phyloP scores from a whole-genome alignment of 768 basidiomycete genomes.

The Serendipita indica region DNA sequence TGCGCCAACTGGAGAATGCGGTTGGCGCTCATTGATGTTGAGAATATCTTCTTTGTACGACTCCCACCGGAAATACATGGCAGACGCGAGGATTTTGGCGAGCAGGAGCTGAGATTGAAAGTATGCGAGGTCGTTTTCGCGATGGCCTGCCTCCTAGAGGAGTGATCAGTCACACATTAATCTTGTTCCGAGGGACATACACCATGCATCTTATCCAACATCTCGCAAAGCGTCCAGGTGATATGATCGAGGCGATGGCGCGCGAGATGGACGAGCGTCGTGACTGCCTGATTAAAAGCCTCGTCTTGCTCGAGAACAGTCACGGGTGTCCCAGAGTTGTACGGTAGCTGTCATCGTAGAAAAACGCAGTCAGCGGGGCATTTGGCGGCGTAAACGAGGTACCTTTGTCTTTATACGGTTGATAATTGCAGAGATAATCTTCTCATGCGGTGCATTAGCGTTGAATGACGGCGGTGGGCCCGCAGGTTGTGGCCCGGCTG shows the following conservation, averaged over 20 bases:
- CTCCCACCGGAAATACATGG: constrained; percentile 66
- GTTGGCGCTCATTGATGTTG: constrained; percentile 23
- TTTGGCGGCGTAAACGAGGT: constrained; percentile 15
- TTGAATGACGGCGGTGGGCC: constrained; percentile 8
- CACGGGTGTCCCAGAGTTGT: constrained; percentile 61
- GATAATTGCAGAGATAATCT: constrained; percentile 66
- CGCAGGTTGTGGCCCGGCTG: background rate
- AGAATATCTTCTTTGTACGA: constrained; percentile 27
- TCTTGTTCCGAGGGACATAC: constrained; percentile 27
- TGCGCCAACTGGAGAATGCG: constrained; percentile 23
- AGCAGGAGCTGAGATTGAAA: constrained; percentile 79
- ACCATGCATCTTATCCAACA: constrained; percentile 63
- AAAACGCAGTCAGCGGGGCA: background rate
- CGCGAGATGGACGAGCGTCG: constrained; percentile 67
- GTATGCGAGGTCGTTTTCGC: constrained; percentile 46
- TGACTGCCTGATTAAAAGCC: constrained; percentile 59
- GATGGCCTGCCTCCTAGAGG: constrained; percentile 33
- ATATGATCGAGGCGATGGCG: constrained; percentile 67
- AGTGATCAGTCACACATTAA: constrained; percentile 10
- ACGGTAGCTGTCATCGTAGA: constrained; percentile 47
- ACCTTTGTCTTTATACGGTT: constrained; percentile 73
- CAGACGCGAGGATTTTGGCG: constrained; percentile 62
- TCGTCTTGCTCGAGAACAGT: constrained; percentile 61
- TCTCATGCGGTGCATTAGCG: constrained; percentile 49
- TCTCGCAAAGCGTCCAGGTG: constrained; percentile 58